phyloP scores from a whole-genome alignment of 2,329 filamentous ascomycete genomes.

The Harringtonia aguacate region DNA sequence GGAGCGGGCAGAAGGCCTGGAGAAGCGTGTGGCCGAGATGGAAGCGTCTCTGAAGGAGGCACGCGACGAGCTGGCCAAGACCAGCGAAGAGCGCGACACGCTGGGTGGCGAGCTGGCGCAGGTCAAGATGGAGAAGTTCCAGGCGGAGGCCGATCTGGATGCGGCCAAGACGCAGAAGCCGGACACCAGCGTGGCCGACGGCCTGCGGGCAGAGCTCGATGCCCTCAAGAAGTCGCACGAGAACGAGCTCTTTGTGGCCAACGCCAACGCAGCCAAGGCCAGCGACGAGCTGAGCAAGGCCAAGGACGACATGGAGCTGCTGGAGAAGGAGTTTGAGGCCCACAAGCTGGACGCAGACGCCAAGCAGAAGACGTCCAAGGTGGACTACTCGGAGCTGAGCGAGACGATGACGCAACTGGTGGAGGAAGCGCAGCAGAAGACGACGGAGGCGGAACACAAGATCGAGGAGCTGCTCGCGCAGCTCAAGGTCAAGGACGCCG shows the following conservation, averaged over 20 bases:
- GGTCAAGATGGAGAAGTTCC: conserved; percentile 50
- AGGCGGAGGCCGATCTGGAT: conserved; percentile 50
- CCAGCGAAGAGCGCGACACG: conserved; percentile 35
- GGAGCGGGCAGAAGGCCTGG: conserved; percentile 29
- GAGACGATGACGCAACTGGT: conserved; percentile 50
- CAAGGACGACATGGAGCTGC: conserved; percentile 34
- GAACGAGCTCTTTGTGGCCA: conserved; percentile 20
- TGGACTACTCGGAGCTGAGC: conserved; percentile 53
- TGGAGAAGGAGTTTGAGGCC: conserved; percentile 42
- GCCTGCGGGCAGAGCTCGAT: conserved; percentile 38
- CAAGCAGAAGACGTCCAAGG: conserved; percentile 41
- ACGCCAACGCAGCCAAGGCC: conserved; percentile 25
- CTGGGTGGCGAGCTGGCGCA: conserved; percentile 43
- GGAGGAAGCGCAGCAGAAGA: conserved; percentile 41
- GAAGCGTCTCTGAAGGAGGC: conserved; percentile 21
- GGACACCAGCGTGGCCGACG: conserved; percentile 44
- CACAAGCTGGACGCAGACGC: conserved; percentile 31
- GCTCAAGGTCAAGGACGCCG: conserved; percentile 52
- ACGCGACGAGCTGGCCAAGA: conserved; percentile 28
- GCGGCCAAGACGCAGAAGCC: conserved; percentile 43
- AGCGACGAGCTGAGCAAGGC: conserved; percentile 24
- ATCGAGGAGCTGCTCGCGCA: conserved; percentile 40
- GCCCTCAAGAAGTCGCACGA: conserved; percentile 30
- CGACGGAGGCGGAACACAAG: conserved; percentile 33
- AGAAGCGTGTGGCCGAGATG: conserved; percentile 23